A percentile compares a stretch with the other conserved stretches of the same genome.
phyloP scores from a whole-genome alignment of 495 filamentous ascomycete species.

The Penicillium canescens region DNA sequence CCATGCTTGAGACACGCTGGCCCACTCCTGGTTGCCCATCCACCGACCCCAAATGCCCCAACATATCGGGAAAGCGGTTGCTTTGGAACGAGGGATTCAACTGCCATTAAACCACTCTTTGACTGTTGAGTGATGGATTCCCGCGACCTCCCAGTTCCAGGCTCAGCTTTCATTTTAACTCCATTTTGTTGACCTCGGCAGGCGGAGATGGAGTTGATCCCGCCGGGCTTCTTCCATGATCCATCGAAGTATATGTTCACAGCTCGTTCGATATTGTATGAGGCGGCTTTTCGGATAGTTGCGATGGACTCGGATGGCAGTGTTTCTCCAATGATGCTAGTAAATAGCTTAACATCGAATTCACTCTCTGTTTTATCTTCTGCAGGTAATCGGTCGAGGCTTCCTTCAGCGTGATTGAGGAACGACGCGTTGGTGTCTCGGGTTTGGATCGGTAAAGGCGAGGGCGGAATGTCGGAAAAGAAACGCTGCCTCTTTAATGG shows the following conservation, averaged over 20 bases:
- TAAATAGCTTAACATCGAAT: constrained; percentile 72
- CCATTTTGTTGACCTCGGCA: constrained; percentile 13
- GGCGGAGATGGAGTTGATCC: constrained; percentile 7
- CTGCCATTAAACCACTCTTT: background rate
- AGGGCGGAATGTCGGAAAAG: constrained; percentile 56
- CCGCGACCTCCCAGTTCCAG: background rate
- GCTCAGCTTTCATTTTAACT: constrained; percentile 1
- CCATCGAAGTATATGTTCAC: constrained; percentile 92
- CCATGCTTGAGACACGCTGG: constrained; percentile 69
- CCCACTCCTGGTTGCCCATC: constrained; percentile 91
- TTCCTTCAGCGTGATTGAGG: background rate
- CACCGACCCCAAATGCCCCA: constrained; percentile 87
- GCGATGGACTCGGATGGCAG: constrained; percentile 53
- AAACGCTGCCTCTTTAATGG: constrained; percentile 82
- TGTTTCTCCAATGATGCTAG: constrained; percentile 66
- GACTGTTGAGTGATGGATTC: too few species aligned
- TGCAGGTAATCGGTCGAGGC: background rate
- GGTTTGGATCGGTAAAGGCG: constrained; percentile 2
- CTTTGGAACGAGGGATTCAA: constrained; percentile 31
- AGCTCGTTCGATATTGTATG: constrained; percentile 63
- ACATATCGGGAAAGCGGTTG: constrained; percentile 72
- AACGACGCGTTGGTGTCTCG: constrained; percentile 24
- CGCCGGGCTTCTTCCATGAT: constrained; percentile 68
- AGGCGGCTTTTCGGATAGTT: constrained; percentile 57
- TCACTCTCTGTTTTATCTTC: constrained; percentile 14